Base-by-base conservation (phyloP, 108 stramenopile genomes). In the Seminavis robusta region DNA sequence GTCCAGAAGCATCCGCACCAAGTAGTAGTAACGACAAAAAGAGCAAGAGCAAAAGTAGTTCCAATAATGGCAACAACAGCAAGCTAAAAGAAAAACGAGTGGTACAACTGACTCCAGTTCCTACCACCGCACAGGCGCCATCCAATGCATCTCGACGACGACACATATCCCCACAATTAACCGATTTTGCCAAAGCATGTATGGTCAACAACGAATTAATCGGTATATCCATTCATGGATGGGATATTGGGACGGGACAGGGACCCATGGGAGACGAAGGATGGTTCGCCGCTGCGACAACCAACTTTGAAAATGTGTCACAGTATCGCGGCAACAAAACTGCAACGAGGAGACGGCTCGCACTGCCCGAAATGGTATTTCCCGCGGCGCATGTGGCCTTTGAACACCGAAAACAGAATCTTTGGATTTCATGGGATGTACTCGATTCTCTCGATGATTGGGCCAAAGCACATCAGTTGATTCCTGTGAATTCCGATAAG, bases 341-440 rank as follows among this genome's bases (percentile, higher is more conserved):
- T 26, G n/a, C 55, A 0, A 17, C 11, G 2, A 28, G 25, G 38
- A 49, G 79, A 21, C 67, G 73, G 61, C 34, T 84, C 34, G 47
- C 51, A 26, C 67, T 78, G 40, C 88, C 88, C 33, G 88, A 90
- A 74, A 90, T 90, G 58, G 71, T 83, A 16, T 90, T 90, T 52
- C 59, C 77, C 16, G 52, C 63, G 48, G 81, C 88, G 11, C 58
- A 71, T 40, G 52, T 84, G 8, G 74, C 74, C 9, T 30, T 79
- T 9, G 38, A 69, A 43, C 53, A 67, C 42, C 32, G 32, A 15
- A 10, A 43, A 16, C 16, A 50, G 45, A 28, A 27, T 17, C 27
- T 37, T 24, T 56, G 57, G 39, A 28, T 83, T 39, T 31, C 58
- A 41, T 81, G 80, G 55, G 60, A 58, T 54, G 81, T 76, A 19